Base-by-base conservation (phyloP, 179 eudicot genomes). In the Actinidia chinensis region DNA sequence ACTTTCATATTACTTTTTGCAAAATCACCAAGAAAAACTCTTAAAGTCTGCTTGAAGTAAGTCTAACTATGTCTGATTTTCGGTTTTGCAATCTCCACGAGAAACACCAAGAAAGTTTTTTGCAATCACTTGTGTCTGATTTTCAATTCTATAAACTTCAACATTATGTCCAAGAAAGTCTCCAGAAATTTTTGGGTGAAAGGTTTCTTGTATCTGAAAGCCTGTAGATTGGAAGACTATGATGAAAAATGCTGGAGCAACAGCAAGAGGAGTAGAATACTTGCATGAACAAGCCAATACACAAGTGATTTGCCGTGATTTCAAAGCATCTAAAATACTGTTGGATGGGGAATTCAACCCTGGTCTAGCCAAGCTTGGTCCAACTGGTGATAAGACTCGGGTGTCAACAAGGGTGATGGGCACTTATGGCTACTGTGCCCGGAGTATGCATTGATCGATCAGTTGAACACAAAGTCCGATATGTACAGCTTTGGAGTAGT, bases 401-500 rank as follows among this genome's bases (percentile, higher is more conserved):
- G 71, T 76, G n/a, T 76, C 79, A 4, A 61, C 79, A 48, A 65
- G 71, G 58, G 79, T 76, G 47, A 63, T 76, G 71, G 79, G 79
- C 14, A 76, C 79, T 48, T 65, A 65, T 23, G 79, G 79, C 18
- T 76, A 76, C n/a, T 76, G 70, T 48, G 79, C 79, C 79, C 79
- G 1, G 79, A 76, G 71, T 76, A 76, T 17, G 71, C 59, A 47
- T 25, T 25, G 59, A 76, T 71, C 7, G 79, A 71, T 76, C 80
- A 86, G 79, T 84, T 86, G 77, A 84, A 87, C 4, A 84, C 85
- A 28, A 86, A 84, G 75, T 82, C 85, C 9, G 87, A 86, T 71
- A 84, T 86, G 18, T 86, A 86, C 72, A 84, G 87, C 43, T 86
- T 84, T 44, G 89, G 89, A 4, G 86, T 86, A 6, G 85, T 86